A percentile compares a stretch with the other conserved stretches of the same genome.
Evolutionary conservation across 2,329 filamentous ascomycete genomes (phyloP).

Genomic region (Blastomyces percursus): DNA sequence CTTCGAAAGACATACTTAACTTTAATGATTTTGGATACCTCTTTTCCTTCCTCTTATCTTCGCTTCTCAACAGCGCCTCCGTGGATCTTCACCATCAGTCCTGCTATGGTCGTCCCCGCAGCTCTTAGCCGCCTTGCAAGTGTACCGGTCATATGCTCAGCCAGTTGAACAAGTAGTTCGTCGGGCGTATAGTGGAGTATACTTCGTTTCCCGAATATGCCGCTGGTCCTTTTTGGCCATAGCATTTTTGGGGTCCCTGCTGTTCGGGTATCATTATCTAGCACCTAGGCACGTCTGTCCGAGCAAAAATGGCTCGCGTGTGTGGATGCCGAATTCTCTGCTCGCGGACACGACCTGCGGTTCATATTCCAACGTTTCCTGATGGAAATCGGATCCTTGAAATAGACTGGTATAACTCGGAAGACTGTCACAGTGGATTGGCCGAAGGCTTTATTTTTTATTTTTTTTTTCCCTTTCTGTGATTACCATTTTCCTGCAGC

Average conservation of each 20-base stretch:
- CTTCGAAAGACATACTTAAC: slow-evolving; percentile 20
- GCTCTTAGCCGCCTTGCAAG: background rate
- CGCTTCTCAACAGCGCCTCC: slow-evolving; percentile 8
- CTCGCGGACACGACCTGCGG: background rate
- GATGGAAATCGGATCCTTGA: background rate
- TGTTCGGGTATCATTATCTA: background rate
- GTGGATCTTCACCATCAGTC: background rate
- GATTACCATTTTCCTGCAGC: background rate
- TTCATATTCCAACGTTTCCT: background rate
- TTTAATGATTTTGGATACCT: slow-evolving; percentile 24
- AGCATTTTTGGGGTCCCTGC: background rate
- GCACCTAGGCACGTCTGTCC: background rate
- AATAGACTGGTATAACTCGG: background rate
- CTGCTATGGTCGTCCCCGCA: slow-evolving; percentile 7
- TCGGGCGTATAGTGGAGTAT: no score
- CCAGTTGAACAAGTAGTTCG: background rate
- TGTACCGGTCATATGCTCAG: background rate
- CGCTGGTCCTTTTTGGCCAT: background rate
- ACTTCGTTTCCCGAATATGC: background rate
- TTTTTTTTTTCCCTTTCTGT: background rate
- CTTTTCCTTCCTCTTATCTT: slow-evolving; percentile 20
- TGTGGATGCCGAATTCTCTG: background rate
- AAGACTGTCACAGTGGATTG: background rate
- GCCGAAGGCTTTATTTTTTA: background rate
- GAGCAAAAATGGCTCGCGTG: background rate